phyloP scores from a whole-genome alignment of 257 asterid genomes.

The Marsdenia floribunda region DNA sequence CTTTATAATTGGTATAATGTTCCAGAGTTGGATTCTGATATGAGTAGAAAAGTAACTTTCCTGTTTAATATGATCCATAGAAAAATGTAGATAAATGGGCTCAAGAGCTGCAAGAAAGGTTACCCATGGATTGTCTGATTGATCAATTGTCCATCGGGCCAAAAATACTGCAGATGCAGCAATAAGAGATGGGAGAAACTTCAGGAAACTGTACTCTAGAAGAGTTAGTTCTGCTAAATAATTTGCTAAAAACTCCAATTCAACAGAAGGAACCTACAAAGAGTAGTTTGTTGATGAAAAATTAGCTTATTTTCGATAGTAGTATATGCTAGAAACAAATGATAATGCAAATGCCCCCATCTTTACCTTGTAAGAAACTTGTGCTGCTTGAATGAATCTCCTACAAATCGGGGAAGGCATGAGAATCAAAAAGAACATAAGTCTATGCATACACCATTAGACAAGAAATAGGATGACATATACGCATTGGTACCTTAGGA shows the following conservation, averaged over 20 bases:
- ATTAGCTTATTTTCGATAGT: slow-evolving; percentile 12
- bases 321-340: slow-evolving; percentile 5
- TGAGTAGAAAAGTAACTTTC: slow-evolving; percentile 11
- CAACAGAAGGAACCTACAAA: slow-evolving; percentile 82
- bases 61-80: not conserved
- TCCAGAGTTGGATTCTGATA: slow-evolving; percentile 86
- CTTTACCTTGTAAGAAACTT: slow-evolving; percentile 64
- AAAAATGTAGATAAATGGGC: slow-evolving; percentile 1
- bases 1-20: slow-evolving; percentile 63
- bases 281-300: slow-evolving; percentile 15
- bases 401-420: slow-evolving; percentile 31
- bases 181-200: slow-evolving; percentile 75
- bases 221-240: slow-evolving; percentile 87
- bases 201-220: slow-evolving; percentile 68
- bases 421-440: slow-evolving; percentile 14
- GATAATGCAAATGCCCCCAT: slow-evolving; percentile 11
- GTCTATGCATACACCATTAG: slow-evolving; percentile 4
- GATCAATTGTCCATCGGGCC: slow-evolving; percentile 97
- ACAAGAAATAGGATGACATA: not conserved
- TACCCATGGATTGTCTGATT: slow-evolving; percentile 95
- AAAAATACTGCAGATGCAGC: slow-evolving; percentile 95
- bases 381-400: slow-evolving; percentile 99
- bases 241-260: slow-evolving; percentile 89
- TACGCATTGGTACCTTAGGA: slow-evolving; percentile 67
- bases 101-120: slow-evolving; percentile 25